Conservation (phyloP, 352 stramenopile species). For the Phytopythium ostracodes region DNA sequence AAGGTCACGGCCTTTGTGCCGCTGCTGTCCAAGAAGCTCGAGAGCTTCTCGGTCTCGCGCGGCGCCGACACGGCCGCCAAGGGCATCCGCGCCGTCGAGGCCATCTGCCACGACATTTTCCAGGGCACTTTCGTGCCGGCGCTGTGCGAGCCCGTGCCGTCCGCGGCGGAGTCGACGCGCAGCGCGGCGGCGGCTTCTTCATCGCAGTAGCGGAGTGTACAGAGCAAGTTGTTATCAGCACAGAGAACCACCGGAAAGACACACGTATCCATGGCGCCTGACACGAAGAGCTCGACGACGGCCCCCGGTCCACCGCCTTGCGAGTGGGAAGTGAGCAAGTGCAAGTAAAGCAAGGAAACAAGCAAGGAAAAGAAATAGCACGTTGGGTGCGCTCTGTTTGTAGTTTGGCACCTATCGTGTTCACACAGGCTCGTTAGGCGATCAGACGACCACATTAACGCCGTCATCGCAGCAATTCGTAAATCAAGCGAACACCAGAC, state of each 20-base stretch:
- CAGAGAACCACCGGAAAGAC: not conserved
- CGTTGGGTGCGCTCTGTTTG: not conserved
- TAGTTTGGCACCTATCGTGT: not conserved
- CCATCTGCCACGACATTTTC: conserved; percentile 85
- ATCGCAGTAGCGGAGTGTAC: not conserved
- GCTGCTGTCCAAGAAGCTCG: conserved; percentile 74
- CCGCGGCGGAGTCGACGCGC: not conserved
- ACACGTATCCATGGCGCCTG: not conserved
- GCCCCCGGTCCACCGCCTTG: not conserved
- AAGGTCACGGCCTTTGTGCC: conserved; percentile 84
- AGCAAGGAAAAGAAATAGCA: not conserved
- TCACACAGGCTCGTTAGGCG: no score
- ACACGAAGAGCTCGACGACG: conserved; percentile 8
- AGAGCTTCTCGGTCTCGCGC: conserved; percentile 71
- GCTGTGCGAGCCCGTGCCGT: conserved; percentile 39
- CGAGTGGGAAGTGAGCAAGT: no score
- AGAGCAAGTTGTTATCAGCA: not conserved
- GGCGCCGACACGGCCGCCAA: conserved; percentile 75
- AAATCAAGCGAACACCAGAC: not conserved
- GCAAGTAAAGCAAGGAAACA: not conserved
- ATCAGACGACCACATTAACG: no score
- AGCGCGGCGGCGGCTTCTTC: not conserved
- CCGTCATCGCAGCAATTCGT: not conserved
- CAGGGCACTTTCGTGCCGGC: conserved; percentile 71
- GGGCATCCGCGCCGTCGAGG: conserved; percentile 74